Conservation (phyloP, 495 filamentous ascomycete genomes). For the Pseudoneurospora amorphoporcata region DNA sequence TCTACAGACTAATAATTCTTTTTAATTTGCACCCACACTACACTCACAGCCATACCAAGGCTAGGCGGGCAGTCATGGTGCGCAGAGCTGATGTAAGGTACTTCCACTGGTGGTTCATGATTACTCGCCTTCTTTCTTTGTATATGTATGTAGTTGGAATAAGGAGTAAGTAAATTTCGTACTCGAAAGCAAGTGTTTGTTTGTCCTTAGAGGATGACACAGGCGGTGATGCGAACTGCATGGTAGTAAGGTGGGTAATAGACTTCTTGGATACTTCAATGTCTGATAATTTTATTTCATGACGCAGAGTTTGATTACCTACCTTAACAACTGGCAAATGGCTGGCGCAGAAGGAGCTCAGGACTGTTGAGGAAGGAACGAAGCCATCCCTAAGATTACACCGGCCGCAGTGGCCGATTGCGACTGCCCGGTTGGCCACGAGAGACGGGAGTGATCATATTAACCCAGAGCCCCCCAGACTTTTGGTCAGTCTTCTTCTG, state of each 20-base stretch:
- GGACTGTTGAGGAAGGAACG: not conserved
- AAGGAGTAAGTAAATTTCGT: not conserved
- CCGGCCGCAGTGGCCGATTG: not conserved
- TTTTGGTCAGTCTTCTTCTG: not conserved
- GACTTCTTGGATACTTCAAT: no score
- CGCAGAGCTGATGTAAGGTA: not conserved
- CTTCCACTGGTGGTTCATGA: not conserved
- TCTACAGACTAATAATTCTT: not conserved
- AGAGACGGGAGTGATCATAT: no score
- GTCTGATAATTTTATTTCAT: no score
- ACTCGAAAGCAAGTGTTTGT: not conserved
- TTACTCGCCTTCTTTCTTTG: not conserved
- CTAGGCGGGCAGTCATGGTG: not conserved
- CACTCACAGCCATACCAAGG: not conserved
- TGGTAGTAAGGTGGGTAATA: no score
- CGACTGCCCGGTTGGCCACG: not conserved
- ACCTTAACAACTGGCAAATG: no score
- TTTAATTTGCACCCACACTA: not conserved
- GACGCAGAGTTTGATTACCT: no score
- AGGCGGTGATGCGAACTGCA: no score
- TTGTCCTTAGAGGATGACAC: no score
- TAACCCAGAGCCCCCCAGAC: not conserved
- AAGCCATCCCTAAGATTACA: not conserved
- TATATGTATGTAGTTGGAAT: not conserved
- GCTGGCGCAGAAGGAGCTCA: not conserved